phyloP scores from a whole-genome alignment of 2,329 filamentous ascomycete species.

The Metarhizium sp. region DNA sequence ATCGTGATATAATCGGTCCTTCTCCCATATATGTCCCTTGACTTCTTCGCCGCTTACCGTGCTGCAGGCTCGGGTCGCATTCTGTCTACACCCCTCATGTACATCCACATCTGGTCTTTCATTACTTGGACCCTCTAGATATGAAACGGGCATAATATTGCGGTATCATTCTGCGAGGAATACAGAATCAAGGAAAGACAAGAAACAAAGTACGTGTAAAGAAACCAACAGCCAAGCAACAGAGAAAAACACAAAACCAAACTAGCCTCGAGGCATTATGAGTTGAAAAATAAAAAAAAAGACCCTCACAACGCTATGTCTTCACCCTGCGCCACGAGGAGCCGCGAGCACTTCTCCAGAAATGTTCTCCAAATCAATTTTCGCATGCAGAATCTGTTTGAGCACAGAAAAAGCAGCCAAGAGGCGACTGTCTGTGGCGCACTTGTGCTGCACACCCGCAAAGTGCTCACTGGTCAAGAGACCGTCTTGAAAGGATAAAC shows the following conservation, averaged over 20 bases:
- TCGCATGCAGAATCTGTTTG: neutral
- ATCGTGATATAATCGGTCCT: neutral
- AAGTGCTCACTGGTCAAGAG: too few relatives aligned
- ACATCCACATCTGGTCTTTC: neutral
- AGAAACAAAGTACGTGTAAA: conserved; percentile 1
- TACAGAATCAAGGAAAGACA: conserved; percentile 4
- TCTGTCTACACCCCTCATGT: neutral
- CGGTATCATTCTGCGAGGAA: conserved; percentile 9
- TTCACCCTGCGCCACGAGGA: neutral
- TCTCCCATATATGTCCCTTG: neutral
- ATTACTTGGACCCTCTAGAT: neutral
- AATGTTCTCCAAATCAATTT: neutral
- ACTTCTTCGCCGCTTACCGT: neutral
- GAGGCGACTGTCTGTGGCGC: too few relatives aligned
- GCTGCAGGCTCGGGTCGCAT: neutral
- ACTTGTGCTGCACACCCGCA: too few relatives aligned
- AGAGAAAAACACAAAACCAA: neutral
- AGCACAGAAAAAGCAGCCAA: neutral
- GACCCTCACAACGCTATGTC: conserved; percentile 1
- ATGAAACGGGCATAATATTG: neutral
- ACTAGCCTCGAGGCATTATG: neutral
- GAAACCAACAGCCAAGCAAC: neutral
- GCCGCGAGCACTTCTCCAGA: neutral
- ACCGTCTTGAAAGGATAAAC: too few relatives aligned
- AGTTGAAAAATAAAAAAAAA: neutral